phyloP scores from a whole-genome alignment of 2,329 filamentous ascomycete species.

The Chrysoporthe austroafricana region DNA sequence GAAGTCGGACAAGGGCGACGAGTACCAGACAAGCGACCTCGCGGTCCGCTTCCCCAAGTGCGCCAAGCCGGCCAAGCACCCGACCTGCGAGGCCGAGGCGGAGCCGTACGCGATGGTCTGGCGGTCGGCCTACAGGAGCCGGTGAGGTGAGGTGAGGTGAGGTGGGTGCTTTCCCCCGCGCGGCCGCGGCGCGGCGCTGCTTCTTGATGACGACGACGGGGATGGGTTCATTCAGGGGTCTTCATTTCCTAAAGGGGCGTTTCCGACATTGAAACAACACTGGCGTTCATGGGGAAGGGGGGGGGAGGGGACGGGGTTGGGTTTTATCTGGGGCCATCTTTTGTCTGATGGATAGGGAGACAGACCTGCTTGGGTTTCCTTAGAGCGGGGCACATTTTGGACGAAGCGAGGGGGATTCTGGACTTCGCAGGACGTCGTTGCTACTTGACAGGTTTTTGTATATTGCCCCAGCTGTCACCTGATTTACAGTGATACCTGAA shows the following conservation, averaged over 20 bases:
- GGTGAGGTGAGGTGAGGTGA: constrained; percentile 36
- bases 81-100: constrained; percentile 75
- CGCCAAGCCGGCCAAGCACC: constrained; percentile 51
- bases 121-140: constrained; percentile 53
- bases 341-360: background rate
- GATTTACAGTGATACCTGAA: background rate
- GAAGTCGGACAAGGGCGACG: constrained; percentile 56
- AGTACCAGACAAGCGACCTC: constrained; percentile 84
- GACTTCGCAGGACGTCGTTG: background rate
- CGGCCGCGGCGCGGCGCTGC: no score
- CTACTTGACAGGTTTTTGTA: background rate
- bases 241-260: background rate
- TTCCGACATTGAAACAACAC: background rate
- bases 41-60: constrained; percentile 80
- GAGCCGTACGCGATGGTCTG: constrained; percentile 53
- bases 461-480: background rate
- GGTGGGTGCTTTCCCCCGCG: no score
- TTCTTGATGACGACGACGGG: background rate
- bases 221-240: background rate
- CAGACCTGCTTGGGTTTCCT: background rate
- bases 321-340: background rate
- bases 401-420: background rate
- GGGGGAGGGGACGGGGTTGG: background rate
- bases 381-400: background rate
- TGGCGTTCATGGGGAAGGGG: background rate